phyloP scores from a whole-genome alignment of 345 rosid genomes.

The Eucalyptus cladocalyx region DNA sequence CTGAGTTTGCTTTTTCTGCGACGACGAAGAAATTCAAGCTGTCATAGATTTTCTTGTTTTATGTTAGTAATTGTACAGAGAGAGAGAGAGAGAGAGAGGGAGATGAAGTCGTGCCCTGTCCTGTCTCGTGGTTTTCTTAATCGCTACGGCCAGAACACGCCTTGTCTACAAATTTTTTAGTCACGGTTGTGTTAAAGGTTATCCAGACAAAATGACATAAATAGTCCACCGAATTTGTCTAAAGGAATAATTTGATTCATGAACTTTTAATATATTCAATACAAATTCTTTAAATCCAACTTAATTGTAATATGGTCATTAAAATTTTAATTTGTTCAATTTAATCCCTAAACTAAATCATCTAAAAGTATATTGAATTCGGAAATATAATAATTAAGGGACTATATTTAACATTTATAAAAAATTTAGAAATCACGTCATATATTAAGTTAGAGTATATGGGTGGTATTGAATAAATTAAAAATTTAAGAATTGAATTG shows the following conservation, averaged over 20 bases:
- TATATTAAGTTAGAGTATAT: too few species aligned
- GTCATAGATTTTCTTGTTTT: background rate
- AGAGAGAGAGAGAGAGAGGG: background rate
- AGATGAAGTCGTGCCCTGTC: background rate
- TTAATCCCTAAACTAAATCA: background rate
- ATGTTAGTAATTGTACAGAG: background rate
- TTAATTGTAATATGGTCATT: fast-evolving
- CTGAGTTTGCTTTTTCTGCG: background rate
- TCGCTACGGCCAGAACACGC: background rate
- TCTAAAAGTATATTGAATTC: too few species aligned
- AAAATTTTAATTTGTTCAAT: fast-evolving
- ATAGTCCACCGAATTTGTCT: background rate
- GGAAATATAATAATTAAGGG: too few species aligned
- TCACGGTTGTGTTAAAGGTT: background rate
- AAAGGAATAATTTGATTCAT: too few species aligned
- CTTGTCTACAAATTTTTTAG: background rate
- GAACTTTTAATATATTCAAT: too few species aligned
- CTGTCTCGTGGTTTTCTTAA: background rate
- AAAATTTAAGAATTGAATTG: too few species aligned
- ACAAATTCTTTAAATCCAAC: too few species aligned
- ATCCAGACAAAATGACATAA: background rate
- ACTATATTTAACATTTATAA: too few species aligned
- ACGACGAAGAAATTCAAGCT: background rate
- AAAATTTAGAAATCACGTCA: fast-evolving
- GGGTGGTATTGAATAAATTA: fast-evolving